Base-by-base conservation (phyloP, 805 yeast genomes). In the Starmerella bombicola region DNA sequence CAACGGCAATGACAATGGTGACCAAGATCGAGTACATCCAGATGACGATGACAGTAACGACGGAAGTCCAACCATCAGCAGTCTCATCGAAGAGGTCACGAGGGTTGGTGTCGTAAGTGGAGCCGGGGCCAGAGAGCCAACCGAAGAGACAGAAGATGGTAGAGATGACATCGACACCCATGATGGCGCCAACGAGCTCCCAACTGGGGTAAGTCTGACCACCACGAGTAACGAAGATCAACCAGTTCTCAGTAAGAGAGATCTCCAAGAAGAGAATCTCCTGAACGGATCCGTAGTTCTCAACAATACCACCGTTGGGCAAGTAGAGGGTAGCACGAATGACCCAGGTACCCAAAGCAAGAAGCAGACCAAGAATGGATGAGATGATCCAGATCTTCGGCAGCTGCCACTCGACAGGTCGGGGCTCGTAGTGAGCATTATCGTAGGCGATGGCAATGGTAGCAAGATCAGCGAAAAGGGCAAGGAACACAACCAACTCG, bases 301-400 rank as follows among this genome's bases (percentile, higher is more conserved):
- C 93, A 64, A 84, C 73, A 64, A 84, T 81, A 76, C 94, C 93
- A 55, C 65, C 65, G 56, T 57, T 57, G 60, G 74, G 73, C 72
- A 83, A 67, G 74, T 82, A 83, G 93, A 84, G 80, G 50, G 93
- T 78, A 59, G 93, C 84, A 68, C 86, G 79, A 62, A 88, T 73
- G 60, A 84, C 82, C 95, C 95, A 84, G 54, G 94, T 76, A 73
- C 91, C 95, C 55, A 81, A 58, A 61, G 95, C 95, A 64, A 84
- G 75, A 52, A 84, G 74, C 40, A 74, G 54, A 68, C 95, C 95
- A 68, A 84, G 74, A 57, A 84, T 62, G 55, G 82, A 74, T 55
- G 95, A 84, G 85, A 84, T 79, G 73, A 93, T 91, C 95, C 95
- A 84, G 69, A 84, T 74, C 80, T 93, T 80, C 69, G 94, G 94